These are phyloP conservation scores for Somion occarium DNA, from an alignment of 1,284 basidiomycete species.

Conservation along the genomic window DNA sequence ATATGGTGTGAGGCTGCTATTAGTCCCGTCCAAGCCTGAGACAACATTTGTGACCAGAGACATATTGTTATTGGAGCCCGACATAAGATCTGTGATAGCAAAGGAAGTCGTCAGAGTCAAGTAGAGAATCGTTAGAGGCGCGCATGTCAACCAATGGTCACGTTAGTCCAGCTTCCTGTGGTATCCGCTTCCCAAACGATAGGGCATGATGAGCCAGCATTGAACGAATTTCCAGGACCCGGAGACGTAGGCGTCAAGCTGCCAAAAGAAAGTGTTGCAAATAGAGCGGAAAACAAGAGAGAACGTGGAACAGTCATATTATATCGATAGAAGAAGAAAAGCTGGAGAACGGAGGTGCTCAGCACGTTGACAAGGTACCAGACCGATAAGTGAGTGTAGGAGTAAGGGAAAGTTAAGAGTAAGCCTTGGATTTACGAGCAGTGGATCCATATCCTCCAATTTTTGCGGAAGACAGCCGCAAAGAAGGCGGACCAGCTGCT, in stretches of 20 bases:
- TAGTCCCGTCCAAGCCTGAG: constrained; percentile 31
- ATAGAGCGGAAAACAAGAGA: constrained; percentile 7
- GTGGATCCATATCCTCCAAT: no score
- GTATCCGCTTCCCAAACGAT: constrained; percentile 28
- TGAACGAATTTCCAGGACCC: constrained; percentile 32
- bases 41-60: constrained; percentile 27
- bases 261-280: constrained; percentile 11
- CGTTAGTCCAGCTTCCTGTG: constrained; percentile 31
- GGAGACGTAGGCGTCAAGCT: constrained; percentile 33
- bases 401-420: background rate
- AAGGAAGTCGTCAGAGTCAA: background rate
- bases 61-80: constrained; percentile 36
- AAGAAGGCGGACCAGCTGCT: no score
- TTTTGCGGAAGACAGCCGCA: no score
- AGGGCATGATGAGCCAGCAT: constrained; percentile 28
- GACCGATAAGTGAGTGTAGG: constrained; percentile 5
- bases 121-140: background rate
- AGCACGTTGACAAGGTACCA: constrained; percentile 7
- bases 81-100: constrained; percentile 31
- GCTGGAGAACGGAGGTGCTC: background rate
- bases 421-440: no score
- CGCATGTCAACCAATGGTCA: constrained; percentile 28
- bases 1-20: constrained; percentile 27
- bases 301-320: background rate
- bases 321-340: background rate